phyloP scores from a whole-genome alignment of 2,329 filamentous ascomycete species.

The Trichoderma asperellum region DNA sequence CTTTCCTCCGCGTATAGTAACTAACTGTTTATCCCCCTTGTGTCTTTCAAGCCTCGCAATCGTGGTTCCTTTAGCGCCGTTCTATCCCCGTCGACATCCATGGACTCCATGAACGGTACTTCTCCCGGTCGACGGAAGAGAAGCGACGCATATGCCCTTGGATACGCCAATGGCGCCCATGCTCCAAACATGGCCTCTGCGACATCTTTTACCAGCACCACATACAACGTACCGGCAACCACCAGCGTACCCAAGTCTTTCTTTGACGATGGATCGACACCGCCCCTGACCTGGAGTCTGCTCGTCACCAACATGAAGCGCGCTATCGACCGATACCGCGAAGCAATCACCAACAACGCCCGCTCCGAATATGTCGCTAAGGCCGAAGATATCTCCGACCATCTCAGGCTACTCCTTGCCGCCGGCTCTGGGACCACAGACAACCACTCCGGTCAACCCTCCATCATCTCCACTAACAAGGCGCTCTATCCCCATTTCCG shows the following conservation, averaged over 20 bases:
- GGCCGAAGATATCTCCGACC: constrained; percentile 98
- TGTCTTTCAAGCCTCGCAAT: constrained; percentile 55
- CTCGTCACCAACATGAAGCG: constrained; percentile 92
- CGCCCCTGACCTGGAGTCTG: constrained; percentile 83
- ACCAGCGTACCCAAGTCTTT: constrained; percentile 76
- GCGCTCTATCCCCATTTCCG: constrained; percentile 95
- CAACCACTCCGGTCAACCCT: constrained; percentile 97
- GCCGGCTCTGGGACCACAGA: constrained; percentile 96
- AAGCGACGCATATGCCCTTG: constrained; percentile 58
- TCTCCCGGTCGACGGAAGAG: constrained; percentile 63
- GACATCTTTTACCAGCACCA: constrained; percentile 64
- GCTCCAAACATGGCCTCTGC: constrained; percentile 60
- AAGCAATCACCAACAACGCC: constrained; percentile 81
- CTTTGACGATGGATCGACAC: constrained; percentile 83
- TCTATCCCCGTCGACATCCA: constrained; percentile 83
- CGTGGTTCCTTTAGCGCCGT: constrained; percentile 71
- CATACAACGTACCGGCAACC: constrained; percentile 61
- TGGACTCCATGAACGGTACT: constrained; percentile 81
- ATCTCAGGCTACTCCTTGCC: constrained; percentile 88
- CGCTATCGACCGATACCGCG: constrained; percentile 86
- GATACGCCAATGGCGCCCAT: constrained; percentile 43
- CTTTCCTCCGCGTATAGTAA: neutral
- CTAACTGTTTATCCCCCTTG: neutral
- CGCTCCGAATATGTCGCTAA: constrained; percentile 89
- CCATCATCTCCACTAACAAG: constrained; percentile 99